Conservation (phyloP, 495 filamentous ascomycete species). For the Lasiosphaeris hirsuta region DNA sequence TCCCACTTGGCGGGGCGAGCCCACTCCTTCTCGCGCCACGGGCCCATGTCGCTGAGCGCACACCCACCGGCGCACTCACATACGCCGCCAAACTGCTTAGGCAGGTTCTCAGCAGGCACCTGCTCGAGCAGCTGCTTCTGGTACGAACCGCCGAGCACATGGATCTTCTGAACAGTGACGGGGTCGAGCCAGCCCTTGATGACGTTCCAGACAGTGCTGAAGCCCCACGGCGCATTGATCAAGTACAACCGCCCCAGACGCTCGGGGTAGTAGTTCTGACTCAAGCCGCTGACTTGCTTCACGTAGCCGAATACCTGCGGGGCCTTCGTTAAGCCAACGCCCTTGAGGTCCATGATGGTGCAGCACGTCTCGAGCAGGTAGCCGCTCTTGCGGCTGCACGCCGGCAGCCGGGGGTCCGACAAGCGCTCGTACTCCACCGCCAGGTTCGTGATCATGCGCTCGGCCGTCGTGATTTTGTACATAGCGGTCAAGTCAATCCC, state of each 20-base stretch:
- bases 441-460: slow-evolving; percentile 94
- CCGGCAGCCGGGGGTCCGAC: slow-evolving; percentile 85
- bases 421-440: slow-evolving; percentile 97
- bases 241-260: slow-evolving; percentile 82
- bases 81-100: slow-evolving; percentile 76
- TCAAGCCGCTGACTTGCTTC: slow-evolving; percentile 63
- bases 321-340: slow-evolving; percentile 78
- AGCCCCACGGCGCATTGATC: slow-evolving; percentile 97
- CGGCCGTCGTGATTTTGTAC: slow-evolving; percentile 82
- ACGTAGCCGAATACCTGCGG: slow-evolving; percentile 73
- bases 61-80: slow-evolving; percentile 86
- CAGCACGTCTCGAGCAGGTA: slow-evolving; percentile 94
- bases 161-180: slow-evolving; percentile 93
- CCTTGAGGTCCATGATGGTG: slow-evolving; percentile 94
- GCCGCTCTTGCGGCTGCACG: slow-evolving; percentile 89
- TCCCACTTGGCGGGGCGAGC: slow-evolving; percentile 68
- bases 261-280: slow-evolving; percentile 97
- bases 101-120: slow-evolving; percentile 87
- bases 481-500: slow-evolving; percentile 87
- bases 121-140: slow-evolving; percentile 78
- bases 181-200: slow-evolving; percentile 93
- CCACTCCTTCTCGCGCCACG: slow-evolving; percentile 84
- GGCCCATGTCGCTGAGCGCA: slow-evolving; percentile 80
- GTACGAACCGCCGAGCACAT: slow-evolving; percentile 79
- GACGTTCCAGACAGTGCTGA: slow-evolving; percentile 74